Conservation (phyloP, 768 basidiomycete genomes). For the Hericium erinaceus region DNA sequence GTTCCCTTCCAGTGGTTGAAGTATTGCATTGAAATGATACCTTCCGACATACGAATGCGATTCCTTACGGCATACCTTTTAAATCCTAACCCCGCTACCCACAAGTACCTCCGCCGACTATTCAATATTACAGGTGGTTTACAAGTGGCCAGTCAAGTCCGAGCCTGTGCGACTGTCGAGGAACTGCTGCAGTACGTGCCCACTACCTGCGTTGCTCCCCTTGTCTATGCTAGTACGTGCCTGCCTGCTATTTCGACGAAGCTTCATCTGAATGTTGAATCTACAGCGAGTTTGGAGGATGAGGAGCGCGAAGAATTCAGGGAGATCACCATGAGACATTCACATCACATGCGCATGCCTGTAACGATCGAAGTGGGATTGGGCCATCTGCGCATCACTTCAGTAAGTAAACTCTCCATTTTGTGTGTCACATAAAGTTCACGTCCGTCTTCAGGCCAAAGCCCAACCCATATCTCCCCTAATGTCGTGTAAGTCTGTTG, state of each 20-base stretch:
- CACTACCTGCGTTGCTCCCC: slow-evolving; percentile 32
- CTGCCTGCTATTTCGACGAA: slow-evolving; percentile 1
- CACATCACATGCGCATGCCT: slow-evolving; percentile 59
- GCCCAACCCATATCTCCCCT: slow-evolving; percentile 61
- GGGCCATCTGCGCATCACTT: slow-evolving; percentile 70
- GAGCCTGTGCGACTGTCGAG: slow-evolving; percentile 52
- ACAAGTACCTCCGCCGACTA: slow-evolving; percentile 66
- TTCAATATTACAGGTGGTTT: slow-evolving; percentile 58
- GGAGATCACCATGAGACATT: slow-evolving; percentile 59
- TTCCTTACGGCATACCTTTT: slow-evolving; percentile 57
- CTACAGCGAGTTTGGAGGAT: slow-evolving; percentile 49
- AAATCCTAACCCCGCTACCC: slow-evolving; percentile 62
- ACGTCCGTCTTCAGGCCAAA: slow-evolving; percentile 38
- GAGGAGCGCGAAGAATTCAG: slow-evolving; percentile 45
- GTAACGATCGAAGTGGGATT: slow-evolving; percentile 58
- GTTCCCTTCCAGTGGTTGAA: slow-evolving; percentile 77
- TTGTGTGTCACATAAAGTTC: neutral
- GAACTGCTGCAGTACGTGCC: slow-evolving; percentile 54
- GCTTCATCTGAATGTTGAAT: neutral
- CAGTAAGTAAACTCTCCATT: slow-evolving; percentile 35
- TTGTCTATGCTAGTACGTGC: slow-evolving; percentile 50
- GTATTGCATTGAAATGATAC: slow-evolving; percentile 66
- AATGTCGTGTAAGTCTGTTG: slow-evolving; percentile 67
- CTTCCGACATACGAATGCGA: slow-evolving; percentile 56
- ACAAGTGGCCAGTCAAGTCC: slow-evolving; percentile 25